Evolutionary conservation across 768 basidiomycete genomes (phyloP).

Genomic region (Collybia sordida): DNA sequence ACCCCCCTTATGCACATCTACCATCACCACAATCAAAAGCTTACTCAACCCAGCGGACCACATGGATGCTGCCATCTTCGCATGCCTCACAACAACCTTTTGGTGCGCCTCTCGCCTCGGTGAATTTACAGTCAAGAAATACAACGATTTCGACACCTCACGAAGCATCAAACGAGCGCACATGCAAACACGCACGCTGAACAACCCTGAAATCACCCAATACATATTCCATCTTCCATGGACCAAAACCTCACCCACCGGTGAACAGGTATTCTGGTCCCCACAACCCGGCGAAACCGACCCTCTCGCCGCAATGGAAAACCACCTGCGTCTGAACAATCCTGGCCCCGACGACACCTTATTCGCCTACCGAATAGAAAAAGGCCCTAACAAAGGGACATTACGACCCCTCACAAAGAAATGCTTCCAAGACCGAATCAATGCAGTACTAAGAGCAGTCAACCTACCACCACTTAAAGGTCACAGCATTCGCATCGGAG

Average conservation of each 20-base stretch:
- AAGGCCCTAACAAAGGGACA: not conserved
- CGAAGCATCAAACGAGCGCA: conserved; percentile 2
- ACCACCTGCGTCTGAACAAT: conserved; percentile 11
- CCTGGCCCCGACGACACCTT: conserved; percentile 6
- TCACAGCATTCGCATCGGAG: conserved; percentile 25
- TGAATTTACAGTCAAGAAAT: conserved; percentile 16
- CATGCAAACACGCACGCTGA: not conserved
- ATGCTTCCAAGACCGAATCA: conserved; percentile 16
- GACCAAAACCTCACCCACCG: conserved; percentile 14
- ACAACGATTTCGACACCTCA: not conserved
- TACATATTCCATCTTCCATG: conserved; percentile 11
- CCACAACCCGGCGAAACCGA: conserved; percentile 9
- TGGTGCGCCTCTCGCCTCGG: conserved; percentile 14
- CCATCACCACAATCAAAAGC: not conserved
- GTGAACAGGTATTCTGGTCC: conserved; percentile 16
- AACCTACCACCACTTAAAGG: conserved; percentile 14
- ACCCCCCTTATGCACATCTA: not conserved
- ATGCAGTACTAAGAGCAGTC: conserved; percentile 2
- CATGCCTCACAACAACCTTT: conserved; percentile 18
- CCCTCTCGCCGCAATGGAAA: conserved; percentile 4
- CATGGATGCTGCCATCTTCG: not conserved
- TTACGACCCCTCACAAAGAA: conserved; percentile 19
- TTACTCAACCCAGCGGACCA: not conserved
- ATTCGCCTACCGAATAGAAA: conserved; percentile 11
- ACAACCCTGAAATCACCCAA: conserved; percentile 1